phyloP scores from a whole-genome alignment of 2,329 filamentous ascomycete genomes.

The Hypoxylon sp. region DNA sequence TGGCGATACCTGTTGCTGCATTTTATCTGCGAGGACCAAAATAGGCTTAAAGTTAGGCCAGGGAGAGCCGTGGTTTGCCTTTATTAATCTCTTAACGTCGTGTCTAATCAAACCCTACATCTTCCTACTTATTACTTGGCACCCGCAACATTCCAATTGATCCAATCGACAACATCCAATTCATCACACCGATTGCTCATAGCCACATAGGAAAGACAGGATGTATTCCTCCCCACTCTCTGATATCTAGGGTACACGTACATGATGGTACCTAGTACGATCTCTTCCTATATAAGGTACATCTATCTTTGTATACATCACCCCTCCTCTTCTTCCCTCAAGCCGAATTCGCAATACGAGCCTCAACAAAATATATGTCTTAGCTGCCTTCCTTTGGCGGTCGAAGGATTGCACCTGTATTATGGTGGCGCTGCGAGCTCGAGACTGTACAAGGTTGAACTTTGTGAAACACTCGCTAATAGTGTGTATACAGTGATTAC shows the following conservation, averaged over 20 bases:
- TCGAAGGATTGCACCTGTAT: slow-evolving; percentile 23
- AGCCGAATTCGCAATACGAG: slow-evolving; percentile 13
- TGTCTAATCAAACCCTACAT: slow-evolving; percentile 19
- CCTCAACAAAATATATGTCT: slow-evolving; percentile 26
- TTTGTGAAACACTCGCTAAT: slow-evolving; percentile 28
- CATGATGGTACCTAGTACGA: slow-evolving; percentile 5
- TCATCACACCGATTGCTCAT: slow-evolving; percentile 13
- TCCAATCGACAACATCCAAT: slow-evolving; percentile 31
- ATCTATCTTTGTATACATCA: slow-evolving; percentile 10
- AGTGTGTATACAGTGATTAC: slow-evolving; percentile 10
- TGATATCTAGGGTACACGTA: slow-evolving; percentile 22
- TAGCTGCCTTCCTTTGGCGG: slow-evolving; percentile 8
- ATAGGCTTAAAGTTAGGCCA: slow-evolving; percentile 35
- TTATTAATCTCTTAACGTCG: slow-evolving; percentile 12
- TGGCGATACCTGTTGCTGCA: slow-evolving; percentile 37
- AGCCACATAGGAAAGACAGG: slow-evolving; percentile 14
- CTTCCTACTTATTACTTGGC: slow-evolving; percentile 4
- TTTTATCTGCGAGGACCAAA: slow-evolving; percentile 29
- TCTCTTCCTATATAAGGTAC: slow-evolving; percentile 14
- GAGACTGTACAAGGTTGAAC: slow-evolving; percentile 1
- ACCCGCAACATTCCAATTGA: slow-evolving; percentile 42
- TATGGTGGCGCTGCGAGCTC: slow-evolving; percentile 26
- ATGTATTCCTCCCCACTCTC: slow-evolving; percentile 34
- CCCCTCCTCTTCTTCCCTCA: slow-evolving; percentile 19
- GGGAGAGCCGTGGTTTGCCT: slow-evolving; percentile 17